A percentile compares a stretch with the other conserved stretches of the same genome.
Conservation (phyloP, 78 protist genomes). For the Dictyostelium brefeldianum region DNA sequence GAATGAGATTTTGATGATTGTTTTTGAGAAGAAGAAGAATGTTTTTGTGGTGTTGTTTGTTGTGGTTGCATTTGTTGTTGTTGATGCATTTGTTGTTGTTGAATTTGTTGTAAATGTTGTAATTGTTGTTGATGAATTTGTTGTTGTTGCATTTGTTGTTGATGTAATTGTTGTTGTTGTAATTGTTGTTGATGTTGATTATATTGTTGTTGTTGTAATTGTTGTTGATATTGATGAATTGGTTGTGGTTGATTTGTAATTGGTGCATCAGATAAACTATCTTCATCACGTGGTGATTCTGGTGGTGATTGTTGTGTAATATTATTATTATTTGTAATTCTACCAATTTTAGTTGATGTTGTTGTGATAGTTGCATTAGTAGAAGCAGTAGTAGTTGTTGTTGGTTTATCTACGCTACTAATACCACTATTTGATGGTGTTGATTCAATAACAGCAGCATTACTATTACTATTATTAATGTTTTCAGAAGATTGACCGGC, state of each 20-base stretch:
- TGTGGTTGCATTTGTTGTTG: neutral
- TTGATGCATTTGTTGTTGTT: too few species aligned
- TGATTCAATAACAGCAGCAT: neutral
- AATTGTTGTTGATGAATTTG: neutral
- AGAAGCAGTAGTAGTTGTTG: neutral
- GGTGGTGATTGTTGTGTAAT: neutral
- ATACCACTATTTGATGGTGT: neutral
- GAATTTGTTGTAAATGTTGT: too few species aligned
- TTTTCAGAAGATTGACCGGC: neutral
- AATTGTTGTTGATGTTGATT: neutral
- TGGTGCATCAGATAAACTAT: too few species aligned
- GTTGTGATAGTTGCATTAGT: neutral
- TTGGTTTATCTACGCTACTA: neutral
- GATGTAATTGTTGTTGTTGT: neutral
- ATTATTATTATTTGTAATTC: neutral
- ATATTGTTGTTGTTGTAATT: neutral
- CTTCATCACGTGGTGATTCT: neutral
- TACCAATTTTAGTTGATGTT: neutral
- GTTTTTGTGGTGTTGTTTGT: slow-evolving; percentile 16
- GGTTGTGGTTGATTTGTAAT: neutral
- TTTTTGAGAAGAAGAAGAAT: neutral
- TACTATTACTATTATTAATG: neutral
- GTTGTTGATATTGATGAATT: neutral
- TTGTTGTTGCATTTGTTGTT: neutral
- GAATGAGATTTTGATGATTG: neutral